These are phyloP conservation scores for Hemisphaericaspora subhashii DNA, from an alignment of 1,139 yeast genomes.

Conservation along the genomic window DNA sequence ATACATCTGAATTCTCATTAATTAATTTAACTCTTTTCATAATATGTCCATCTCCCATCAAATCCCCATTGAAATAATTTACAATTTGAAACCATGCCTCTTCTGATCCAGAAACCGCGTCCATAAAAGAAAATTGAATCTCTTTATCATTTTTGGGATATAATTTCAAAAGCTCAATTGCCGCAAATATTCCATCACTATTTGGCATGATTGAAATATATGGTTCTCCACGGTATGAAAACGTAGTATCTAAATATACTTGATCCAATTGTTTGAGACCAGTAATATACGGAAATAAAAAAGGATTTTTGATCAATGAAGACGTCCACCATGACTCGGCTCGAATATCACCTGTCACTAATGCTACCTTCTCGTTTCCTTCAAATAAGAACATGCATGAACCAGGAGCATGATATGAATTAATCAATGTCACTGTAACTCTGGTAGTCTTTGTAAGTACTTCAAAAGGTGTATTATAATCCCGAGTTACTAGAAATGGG, in stretches of 20 bases:
- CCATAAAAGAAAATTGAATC: slow-evolving; percentile 41
- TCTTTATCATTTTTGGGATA: slow-evolving; percentile 47
- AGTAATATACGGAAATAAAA: slow-evolving; percentile 43
- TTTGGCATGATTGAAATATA: slow-evolving; percentile 46
- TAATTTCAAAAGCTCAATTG: slow-evolving; percentile 30
- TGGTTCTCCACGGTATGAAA: slow-evolving; percentile 52
- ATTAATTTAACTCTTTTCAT: slow-evolving; percentile 17
- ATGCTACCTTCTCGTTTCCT: slow-evolving; percentile 29
- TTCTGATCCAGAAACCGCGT: slow-evolving; percentile 54
- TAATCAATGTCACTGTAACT: slow-evolving; percentile 28
- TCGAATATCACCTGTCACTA: slow-evolving; percentile 60
- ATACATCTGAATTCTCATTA: slow-evolving; percentile 5
- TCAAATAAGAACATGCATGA: slow-evolving; percentile 57
- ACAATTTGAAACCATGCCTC: slow-evolving; percentile 50
- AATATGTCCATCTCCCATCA: slow-evolving; percentile 33
- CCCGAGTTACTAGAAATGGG: slow-evolving; percentile 23
- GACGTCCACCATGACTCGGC: slow-evolving; percentile 58
- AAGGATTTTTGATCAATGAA: slow-evolving; percentile 35
- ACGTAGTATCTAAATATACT: slow-evolving; percentile 60
- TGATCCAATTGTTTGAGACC: slow-evolving; percentile 39
- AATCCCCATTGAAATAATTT: slow-evolving; percentile 26
- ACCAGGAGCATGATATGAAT: slow-evolving; percentile 65
- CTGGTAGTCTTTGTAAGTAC: slow-evolving; percentile 14
- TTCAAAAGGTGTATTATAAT: slow-evolving; percentile 26
- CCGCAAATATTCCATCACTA: slow-evolving; percentile 38